Conservation (phyloP, 2,329 filamentous ascomycete genomes). For the Sporothrix phasma region DNA sequence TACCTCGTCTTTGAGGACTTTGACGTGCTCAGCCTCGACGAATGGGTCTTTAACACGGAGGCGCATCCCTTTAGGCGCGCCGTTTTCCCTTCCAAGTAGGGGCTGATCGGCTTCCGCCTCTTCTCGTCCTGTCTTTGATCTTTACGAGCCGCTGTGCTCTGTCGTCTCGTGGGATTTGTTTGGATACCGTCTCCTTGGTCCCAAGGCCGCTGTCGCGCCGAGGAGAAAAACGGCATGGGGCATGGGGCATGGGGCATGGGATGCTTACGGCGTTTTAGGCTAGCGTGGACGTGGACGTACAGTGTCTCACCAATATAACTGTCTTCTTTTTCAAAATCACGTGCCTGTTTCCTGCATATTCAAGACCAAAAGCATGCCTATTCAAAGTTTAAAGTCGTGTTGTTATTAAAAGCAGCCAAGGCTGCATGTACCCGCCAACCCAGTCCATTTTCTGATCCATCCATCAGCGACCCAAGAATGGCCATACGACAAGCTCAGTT, state of each 20-base stretch:
- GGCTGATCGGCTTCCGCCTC: background rate
- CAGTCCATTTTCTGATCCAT: background rate
- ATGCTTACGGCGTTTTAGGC: constrained; percentile 1
- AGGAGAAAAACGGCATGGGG: too few relatives aligned
- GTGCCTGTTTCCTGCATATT: too few relatives aligned
- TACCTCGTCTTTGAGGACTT: constrained; percentile 54
- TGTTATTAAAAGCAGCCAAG: background rate
- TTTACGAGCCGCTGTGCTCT: background rate
- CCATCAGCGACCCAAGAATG: background rate
- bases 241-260: too few relatives aligned
- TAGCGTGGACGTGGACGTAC: background rate
- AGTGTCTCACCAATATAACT: background rate
- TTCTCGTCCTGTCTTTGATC: background rate
- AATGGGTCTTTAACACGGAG: constrained; percentile 52
- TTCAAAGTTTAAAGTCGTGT: background rate
- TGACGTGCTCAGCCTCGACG: constrained; percentile 47
- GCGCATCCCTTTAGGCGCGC: constrained; percentile 39
- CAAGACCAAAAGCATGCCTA: background rate
- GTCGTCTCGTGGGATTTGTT: background rate
- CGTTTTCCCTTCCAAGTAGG: constrained; percentile 10
- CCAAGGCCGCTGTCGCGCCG: too few relatives aligned
- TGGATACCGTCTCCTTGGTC: too few relatives aligned
- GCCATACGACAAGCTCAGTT: too few relatives aligned
- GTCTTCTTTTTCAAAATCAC: background rate
- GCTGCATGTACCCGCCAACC: background rate